Base-by-base conservation (phyloP, 116 monocot genomes). In the Iris pallida region DNA sequence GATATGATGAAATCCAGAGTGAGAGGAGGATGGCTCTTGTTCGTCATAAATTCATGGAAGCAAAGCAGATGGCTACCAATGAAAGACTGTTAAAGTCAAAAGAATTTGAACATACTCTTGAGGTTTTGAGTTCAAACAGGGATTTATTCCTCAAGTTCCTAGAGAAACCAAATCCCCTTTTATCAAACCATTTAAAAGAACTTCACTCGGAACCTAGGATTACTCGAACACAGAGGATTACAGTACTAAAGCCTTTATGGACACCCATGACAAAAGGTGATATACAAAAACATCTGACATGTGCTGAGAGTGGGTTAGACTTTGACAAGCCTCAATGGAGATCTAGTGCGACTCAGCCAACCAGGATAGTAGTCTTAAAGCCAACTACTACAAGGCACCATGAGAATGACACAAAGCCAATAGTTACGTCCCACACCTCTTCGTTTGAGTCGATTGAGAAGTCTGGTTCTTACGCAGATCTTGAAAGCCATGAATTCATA, bases 321-420 rank as follows among this genome's bases (percentile, higher is more conserved):
- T 49, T 51, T 40, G 12, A 59, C 48, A 86, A 68, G 16, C 69
- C 68, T 16, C 55, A 47, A 7, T 52, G 54, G 66, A 75, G 53
- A 47, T 74, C 74, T 20, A 75, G 47, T 69, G 52, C 55, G 42
- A 15, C 45, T 30, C 30, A 87, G 58, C 82, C 87, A 43, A 94
- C 94, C 7, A 79, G 85, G 66, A 94, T 94, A 73, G 94, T 94
- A n/a, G 87, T 94, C 41, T 78, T 94, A 61, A 94, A 87, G 61
- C 90, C 94, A 54, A 90, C 81, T 57, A 74, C 87, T 7, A 63
- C 61, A 64, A 85, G 84, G 42, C 17, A 71, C 16, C 48, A 20
- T 3, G 30, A 30, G 30, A 30, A 3, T 75, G 78, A 76, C 18
- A 44, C 62, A 19, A 72, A 57, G 69, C 17, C 60, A 9, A 10